A percentile compares a stretch with the other conserved stretches of the same genome.
Conservation (phyloP, 306 rosid species). For the Inga leiocalycina region DNA sequence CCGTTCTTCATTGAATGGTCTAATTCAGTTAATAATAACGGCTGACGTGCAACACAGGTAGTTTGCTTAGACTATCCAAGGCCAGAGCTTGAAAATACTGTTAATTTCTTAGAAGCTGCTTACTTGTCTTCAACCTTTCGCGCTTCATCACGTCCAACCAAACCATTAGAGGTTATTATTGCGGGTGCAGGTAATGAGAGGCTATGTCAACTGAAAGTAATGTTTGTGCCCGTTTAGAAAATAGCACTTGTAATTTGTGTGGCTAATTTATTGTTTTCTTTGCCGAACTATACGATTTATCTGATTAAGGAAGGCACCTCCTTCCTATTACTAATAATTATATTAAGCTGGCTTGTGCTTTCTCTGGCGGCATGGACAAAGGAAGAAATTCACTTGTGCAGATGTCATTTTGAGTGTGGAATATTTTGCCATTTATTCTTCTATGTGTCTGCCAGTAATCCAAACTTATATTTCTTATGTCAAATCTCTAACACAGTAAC, state of each 20-base stretch:
- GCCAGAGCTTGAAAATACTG: constrained; percentile 78
- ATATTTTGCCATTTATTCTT: not conserved
- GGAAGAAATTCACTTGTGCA: not conserved
- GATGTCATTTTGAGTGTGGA: not conserved
- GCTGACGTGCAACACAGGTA: constrained; percentile 39
- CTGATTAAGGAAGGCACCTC: not conserved
- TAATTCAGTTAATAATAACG: constrained; percentile 1
- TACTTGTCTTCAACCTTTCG: constrained; percentile 79
- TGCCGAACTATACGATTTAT: not conserved
- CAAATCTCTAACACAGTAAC: not conserved
- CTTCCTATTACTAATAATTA: constrained; percentile 2
- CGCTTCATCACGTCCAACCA: constrained; percentile 63
- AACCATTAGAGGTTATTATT: constrained; percentile 76
- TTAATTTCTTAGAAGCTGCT: constrained; percentile 83
- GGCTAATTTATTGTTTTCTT: not conserved
- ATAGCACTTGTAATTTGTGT: constrained; percentile 7
- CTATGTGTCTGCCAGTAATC: not conserved
- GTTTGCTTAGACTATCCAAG: constrained; percentile 90
- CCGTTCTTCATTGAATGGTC: constrained; percentile 1
- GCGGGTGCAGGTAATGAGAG: constrained; percentile 86
- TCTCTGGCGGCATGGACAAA: not conserved
- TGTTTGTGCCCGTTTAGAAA: not conserved
- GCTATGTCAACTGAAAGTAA: not conserved
- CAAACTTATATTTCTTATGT: not conserved
- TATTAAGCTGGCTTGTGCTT: not conserved